Evolutionary conservation across 495 filamentous ascomycete species (phyloP).

Genomic region (Pseudevernia furfuracea): DNA sequence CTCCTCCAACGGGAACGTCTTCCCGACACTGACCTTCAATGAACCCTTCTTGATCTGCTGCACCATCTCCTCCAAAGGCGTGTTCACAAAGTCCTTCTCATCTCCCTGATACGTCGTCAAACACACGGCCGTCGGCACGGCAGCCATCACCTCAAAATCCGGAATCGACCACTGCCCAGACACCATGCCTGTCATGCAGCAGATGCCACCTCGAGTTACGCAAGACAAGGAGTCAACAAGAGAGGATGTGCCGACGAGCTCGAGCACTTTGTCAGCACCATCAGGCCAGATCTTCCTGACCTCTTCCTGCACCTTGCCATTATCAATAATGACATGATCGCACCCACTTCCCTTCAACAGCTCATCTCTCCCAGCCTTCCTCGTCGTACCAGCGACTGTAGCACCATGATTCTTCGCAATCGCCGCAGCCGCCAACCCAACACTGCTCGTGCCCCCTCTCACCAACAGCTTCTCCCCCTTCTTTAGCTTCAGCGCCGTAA

Average conservation of each 20-base stretch:
- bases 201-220: conserved; percentile 34
- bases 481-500: conserved; percentile 33
- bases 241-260: conserved; percentile 38
- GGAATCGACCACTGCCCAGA: conserved; percentile 42
- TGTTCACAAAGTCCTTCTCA: conserved; percentile 38
- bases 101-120: conserved; percentile 41
- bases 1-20: conserved; percentile 43
- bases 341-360: conserved; percentile 36
- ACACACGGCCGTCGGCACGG: conserved; percentile 38
- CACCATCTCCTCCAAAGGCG: conserved; percentile 41
- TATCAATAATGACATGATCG: conserved; percentile 38
- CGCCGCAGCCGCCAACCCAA: conserved; percentile 42
- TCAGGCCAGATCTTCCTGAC: conserved; percentile 30
- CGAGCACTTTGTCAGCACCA: conserved; percentile 43
- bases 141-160: conserved; percentile 40
- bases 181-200: conserved; percentile 46
- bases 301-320: conserved; percentile 33
- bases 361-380: conserved; percentile 32
- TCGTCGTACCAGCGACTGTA: conserved; percentile 33
- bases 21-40: conserved; percentile 39
- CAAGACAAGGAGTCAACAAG: conserved; percentile 40
- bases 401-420: conserved; percentile 40
- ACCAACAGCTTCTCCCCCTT: conserved; percentile 42
- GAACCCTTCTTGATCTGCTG: conserved; percentile 33
- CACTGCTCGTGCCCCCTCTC: conserved; percentile 43